phyloP scores from a whole-genome alignment of 169 alveolate genomes.

The Cryptosporidium canis region DNA sequence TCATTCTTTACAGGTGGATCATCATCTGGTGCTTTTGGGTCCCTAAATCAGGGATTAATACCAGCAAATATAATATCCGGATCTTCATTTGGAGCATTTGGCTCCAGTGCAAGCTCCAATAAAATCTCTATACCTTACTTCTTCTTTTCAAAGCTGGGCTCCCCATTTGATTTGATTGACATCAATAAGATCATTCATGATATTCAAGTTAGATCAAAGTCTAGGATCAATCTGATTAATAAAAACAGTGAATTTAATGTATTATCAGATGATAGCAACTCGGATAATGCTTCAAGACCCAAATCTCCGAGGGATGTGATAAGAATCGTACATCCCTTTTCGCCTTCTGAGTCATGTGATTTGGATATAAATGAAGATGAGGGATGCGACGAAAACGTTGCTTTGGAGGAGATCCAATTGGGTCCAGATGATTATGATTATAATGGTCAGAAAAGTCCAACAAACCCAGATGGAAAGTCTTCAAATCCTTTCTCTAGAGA shows the following conservation, averaged over 20 bases:
- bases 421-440: neutral
- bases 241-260: neutral
- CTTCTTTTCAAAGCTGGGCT: slow-evolving; percentile 57
- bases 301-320: neutral
- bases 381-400: neutral
- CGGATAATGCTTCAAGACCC: neutral
- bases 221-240: neutral
- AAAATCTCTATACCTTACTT: slow-evolving; percentile 61
- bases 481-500: neutral
- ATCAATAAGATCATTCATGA: slow-evolving; percentile 26
- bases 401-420: neutral
- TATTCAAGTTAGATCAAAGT: slow-evolving; percentile 32
- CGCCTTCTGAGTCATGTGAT: neutral
- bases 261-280: neutral
- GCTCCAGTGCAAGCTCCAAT: neutral
- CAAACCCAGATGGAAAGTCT: neutral
- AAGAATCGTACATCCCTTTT: slow-evolving; percentile 13
- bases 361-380: neutral
- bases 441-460: neutral
- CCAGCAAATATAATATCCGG: neutral
- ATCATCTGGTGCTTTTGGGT: neutral
- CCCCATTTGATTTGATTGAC: slow-evolving; percentile 65
- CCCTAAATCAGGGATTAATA: neutral
- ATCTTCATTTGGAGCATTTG: slow-evolving; percentile 10
- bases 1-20: neutral